A percentile compares a stretch with the other conserved stretches of the same genome.
phyloP scores from a whole-genome alignment of 2,329 filamentous ascomycete species.

The Cladobotryum mycophilum region DNA sequence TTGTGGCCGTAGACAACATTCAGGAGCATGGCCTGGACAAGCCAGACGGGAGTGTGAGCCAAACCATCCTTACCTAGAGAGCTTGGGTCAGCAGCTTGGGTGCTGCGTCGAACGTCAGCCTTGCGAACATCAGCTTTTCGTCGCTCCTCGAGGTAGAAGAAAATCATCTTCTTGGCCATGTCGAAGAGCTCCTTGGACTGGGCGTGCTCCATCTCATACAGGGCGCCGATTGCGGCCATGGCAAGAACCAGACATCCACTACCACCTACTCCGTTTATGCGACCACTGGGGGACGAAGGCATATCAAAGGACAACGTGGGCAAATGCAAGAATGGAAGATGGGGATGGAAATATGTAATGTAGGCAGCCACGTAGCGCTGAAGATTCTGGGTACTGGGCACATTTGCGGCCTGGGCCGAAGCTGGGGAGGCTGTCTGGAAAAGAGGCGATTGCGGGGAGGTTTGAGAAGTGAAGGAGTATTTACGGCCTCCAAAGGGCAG shows the following conservation, averaged over 20 bases:
- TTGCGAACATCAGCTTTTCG: slow-evolving; percentile 75
- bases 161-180: slow-evolving; percentile 91
- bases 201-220: slow-evolving; percentile 79
- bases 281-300: slow-evolving; percentile 58
- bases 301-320: slow-evolving; percentile 87
- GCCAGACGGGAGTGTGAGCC: slow-evolving; percentile 79
- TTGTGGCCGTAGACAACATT: slow-evolving; percentile 96
- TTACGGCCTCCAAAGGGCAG: slow-evolving; percentile 53
- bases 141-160: slow-evolving; percentile 84
- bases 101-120: slow-evolving; percentile 51
- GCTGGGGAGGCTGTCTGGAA: slow-evolving; percentile 44
- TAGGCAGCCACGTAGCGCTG: slow-evolving; percentile 89
- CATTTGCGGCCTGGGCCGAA: slow-evolving; percentile 46
- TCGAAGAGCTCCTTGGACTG: slow-evolving; percentile 84
- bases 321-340: slow-evolving; percentile 89
- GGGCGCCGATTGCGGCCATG: slow-evolving; percentile 71
- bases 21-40: slow-evolving; percentile 93
- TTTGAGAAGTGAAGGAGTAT: slow-evolving; percentile 55
- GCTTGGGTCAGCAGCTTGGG: slow-evolving; percentile 39
- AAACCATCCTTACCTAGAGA: slow-evolving; percentile 51
- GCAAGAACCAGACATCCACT: slow-evolving; percentile 79
- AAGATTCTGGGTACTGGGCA: slow-evolving; percentile 78
- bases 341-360: slow-evolving; percentile 86
- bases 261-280: slow-evolving; percentile 60
- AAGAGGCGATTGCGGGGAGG: slow-evolving; percentile 49